Evolutionary conservation across 2,329 filamentous ascomycete species (phyloP), one percentile per base, ranked within the genome.

Genomic region (Calonectria fujianensis): DNA sequence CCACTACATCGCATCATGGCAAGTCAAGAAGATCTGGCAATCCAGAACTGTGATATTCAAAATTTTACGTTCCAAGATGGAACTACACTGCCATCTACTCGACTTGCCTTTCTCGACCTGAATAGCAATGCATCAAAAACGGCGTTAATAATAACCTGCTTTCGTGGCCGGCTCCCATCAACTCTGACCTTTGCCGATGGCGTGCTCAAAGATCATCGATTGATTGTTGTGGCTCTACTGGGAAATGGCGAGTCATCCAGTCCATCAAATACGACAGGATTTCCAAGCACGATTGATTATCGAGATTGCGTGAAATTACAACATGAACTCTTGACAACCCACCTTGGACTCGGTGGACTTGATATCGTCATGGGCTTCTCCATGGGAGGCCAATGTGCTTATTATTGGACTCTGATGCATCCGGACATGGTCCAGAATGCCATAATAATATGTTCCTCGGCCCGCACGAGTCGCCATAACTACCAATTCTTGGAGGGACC

Each of bases 121-220:
- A 82, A 81, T 73, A 74, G 71, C 8, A 67, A 32, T 5, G 75
- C 57, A 64, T 86, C 66, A 81, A 88, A 87, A 61, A 81, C 80
- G n/a, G 86, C 87, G 20, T 80, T 91, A 18, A 86, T 92, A 16
- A 86, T 88, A 31, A 91, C 90, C 2, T 92, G 90, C 80, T 92
- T 89, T 79, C 86, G 87, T 7, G 90, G 90, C 31, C 85, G 85
- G 11, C 86, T 92, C 24, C 85, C 86, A 37, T 85, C 82, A 2
- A 91, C 90, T 1, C 77, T 88, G 3, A 89, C 84, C 57, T 90
- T 90, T 76, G 83, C 87, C 63, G 78, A 81, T 7, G 84, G 85
- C 6, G 85, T 86, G 0, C 79, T 89, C 2, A 80, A 88, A 39
- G 74, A 82, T 32, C 81, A 88, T 79, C 84, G 87, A 72, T 83